These are phyloP conservation scores for Leishmania lainsoni DNA, from an alignment of 208 protist species.

Conservation along the genomic window DNA sequence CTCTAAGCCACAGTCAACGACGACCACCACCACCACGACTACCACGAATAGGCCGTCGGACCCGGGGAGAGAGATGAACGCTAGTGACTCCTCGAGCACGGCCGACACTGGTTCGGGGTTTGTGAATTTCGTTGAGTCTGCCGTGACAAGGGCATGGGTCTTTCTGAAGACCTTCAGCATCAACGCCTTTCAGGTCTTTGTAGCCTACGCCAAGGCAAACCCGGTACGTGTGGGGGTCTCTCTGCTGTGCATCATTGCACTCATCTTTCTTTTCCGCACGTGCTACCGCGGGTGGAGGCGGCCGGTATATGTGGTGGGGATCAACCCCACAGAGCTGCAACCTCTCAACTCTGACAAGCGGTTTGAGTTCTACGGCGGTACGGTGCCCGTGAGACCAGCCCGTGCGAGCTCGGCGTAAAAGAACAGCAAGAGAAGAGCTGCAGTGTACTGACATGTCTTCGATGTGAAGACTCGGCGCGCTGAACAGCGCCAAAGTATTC, in stretches of 20 bases:
- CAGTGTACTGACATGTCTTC: too few relatives aligned
- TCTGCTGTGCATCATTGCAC: conserved; percentile 2
- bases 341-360: conserved; percentile 25
- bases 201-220: conserved; percentile 13
- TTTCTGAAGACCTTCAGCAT: conserved; percentile 2
- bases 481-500: background rate
- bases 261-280: conserved; percentile 31
- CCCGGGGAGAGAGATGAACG: background rate
- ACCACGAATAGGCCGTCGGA: conserved; percentile 7
- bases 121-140: background rate
- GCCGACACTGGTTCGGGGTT: background rate
- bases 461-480: background rate
- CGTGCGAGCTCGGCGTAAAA: background rate
- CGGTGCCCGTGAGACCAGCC: conserved; percentile 10
- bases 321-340: conserved; percentile 48
- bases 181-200: background rate
- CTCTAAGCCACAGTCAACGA: background rate
- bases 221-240: conserved; percentile 5
- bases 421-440: background rate
- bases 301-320: conserved; percentile 47
- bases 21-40: conserved; percentile 1
- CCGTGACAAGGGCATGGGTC: background rate
- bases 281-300: conserved; percentile 32
- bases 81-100: background rate
- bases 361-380: conserved; percentile 37